Percentiles rank a stretch among this genome's conserved stretches.
Conservation (phyloP, 306 rosid species). For the Gynostemma pentaphyllum region DNA sequence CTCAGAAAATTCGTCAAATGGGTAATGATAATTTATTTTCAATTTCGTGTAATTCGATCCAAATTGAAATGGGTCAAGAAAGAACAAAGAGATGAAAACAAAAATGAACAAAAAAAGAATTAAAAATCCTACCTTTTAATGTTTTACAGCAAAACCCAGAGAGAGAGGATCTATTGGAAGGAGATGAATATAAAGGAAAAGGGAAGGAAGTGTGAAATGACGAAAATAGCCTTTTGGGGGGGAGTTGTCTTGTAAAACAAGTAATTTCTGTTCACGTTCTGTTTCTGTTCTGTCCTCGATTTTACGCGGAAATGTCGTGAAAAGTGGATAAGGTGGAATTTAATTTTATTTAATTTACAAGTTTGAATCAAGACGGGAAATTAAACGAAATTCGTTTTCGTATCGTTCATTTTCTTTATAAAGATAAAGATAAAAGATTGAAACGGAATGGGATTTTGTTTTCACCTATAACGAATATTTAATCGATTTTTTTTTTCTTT, state of each 20-base stretch:
- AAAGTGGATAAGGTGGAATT: conserved; percentile 19
- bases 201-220: background rate
- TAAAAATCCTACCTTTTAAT: background rate
- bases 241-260: background rate
- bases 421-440: too few relatives aligned
- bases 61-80: background rate
- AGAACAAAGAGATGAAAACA: background rate
- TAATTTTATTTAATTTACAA: conserved; percentile 13
- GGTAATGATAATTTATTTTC: background rate
- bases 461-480: background rate
- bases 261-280: too few relatives aligned
- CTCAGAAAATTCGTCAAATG: background rate
- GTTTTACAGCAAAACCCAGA: background rate
- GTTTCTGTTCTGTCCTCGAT: too few relatives aligned
- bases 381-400: background rate
- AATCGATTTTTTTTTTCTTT: background rate
- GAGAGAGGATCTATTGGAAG: conserved; percentile 1
- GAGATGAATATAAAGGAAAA: conserved; percentile 7
- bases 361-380: background rate
- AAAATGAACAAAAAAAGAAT: background rate
- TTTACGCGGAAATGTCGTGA: conserved; percentile 17
- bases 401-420: too few relatives aligned
- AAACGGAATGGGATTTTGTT: background rate
- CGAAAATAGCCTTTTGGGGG: conserved; percentile 22
- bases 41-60: background rate